Evolutionary conservation across 148 eudicot genomes (phyloP).

Genomic region (Rhododendron simsii): DNA sequence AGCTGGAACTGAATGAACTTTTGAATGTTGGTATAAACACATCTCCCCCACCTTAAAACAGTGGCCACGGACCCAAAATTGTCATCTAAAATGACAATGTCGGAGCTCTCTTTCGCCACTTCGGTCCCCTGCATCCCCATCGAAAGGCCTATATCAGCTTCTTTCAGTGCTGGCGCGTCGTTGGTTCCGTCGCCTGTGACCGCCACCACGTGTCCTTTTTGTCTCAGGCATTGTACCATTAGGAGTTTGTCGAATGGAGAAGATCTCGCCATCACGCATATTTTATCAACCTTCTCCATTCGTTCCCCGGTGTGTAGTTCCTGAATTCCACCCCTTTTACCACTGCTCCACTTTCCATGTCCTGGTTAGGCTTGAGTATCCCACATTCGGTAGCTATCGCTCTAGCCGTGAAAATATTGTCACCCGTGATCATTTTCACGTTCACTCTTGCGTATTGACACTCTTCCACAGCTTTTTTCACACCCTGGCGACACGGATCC

Average conservation of each 20-base stretch:
- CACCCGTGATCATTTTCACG: conserved; percentile 17
- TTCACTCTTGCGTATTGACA: conserved; percentile 12
- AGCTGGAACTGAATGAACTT: conserved; percentile 19
- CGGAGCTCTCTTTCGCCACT: conserved; percentile 10
- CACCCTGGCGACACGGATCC: not conserved
- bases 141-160: conserved; percentile 16
- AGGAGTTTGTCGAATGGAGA: conserved; percentile 5
- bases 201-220: conserved; percentile 19
- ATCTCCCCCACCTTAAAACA: conserved; percentile 17
- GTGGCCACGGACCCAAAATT: not conserved
- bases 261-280: conserved; percentile 20
- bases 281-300: conserved; percentile 12
- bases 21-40: conserved; percentile 4
- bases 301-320: conserved; percentile 10
- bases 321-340: conserved; percentile 11
- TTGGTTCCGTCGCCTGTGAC: conserved; percentile 15
- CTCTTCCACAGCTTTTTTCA: conserved; percentile 8
- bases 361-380: conserved; percentile 8
- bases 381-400: conserved; percentile 26
- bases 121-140: conserved; percentile 12
- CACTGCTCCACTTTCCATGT: not conserved
- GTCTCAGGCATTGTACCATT: conserved; percentile 15
- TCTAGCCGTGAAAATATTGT: conserved; percentile 13
- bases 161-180: conserved; percentile 9
- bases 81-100: conserved; percentile 11